phyloP scores from a whole-genome alignment of 2,329 filamentous ascomycete genomes.

The Magnaporthales sp. region DNA sequence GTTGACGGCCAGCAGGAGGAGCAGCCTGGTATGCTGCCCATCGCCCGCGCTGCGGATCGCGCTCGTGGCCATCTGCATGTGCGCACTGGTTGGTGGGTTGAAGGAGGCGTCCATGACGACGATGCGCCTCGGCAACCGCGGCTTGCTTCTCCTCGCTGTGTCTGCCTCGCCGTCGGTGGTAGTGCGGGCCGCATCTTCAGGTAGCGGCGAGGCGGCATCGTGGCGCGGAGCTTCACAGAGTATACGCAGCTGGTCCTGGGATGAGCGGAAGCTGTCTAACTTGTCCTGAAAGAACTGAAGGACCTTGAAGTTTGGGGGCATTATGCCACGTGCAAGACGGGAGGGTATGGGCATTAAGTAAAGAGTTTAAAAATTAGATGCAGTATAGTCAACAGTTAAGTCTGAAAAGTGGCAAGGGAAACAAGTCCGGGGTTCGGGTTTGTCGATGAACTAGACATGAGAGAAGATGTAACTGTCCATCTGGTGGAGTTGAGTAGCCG shows the following conservation, averaged over 20 bases:
- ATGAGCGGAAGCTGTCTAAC: background rate
- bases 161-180: background rate
- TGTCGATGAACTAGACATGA: background rate
- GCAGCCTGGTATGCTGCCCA: constrained; percentile 27
- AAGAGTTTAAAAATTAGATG: background rate
- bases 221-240: background rate
- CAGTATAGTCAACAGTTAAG: background rate
- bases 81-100: constrained; percentile 57
- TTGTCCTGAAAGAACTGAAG: background rate
- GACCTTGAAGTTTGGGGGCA: background rate
- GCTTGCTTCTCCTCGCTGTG: background rate
- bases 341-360: background rate
- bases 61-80: constrained; percentile 46
- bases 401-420: background rate
- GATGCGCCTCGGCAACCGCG: constrained; percentile 20
- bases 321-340: background rate
- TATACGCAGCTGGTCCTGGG: background rate
- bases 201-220: background rate
- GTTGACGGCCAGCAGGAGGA: constrained; percentile 52
- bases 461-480: background rate
- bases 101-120: constrained; percentile 60
- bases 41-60: constrained; percentile 23
- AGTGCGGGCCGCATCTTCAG: background rate
- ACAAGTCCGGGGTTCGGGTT: background rate
- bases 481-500: background rate